Percentiles rank a stretch among this genome's conserved stretches.
Evolutionary conservation across 2,329 filamentous ascomycete species (phyloP).

Genomic region (Sporothrix euskadiensis): DNA sequence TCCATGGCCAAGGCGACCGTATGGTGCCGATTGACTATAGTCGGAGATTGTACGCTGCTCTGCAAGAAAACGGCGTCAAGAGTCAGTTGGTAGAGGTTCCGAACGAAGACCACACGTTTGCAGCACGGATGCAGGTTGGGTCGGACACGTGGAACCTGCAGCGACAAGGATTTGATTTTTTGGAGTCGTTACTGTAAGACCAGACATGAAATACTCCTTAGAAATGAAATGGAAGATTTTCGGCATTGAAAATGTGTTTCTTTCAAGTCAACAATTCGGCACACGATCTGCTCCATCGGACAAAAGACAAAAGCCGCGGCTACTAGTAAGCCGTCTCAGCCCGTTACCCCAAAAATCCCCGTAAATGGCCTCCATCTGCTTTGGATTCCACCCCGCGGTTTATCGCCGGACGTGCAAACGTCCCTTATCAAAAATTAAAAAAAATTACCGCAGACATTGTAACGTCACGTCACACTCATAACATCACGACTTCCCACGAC

Average conservation of each 20-base stretch:
- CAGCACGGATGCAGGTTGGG: not conserved
- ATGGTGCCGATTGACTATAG: not conserved
- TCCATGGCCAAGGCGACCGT: not conserved
- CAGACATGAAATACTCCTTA: too few species aligned
- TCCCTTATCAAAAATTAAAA: too few species aligned
- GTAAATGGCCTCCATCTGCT: not conserved
- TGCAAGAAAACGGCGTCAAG: not conserved
- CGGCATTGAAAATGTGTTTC: too few species aligned
- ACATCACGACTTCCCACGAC: not conserved
- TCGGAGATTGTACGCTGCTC: not conserved
- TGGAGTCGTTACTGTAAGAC: not conserved
- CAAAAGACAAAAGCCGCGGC: slow-evolving; percentile 12
- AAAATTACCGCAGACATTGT: not conserved
- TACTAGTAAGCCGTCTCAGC: not conserved
- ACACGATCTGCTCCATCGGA: not conserved
- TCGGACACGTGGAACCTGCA: slow-evolving; percentile 3
- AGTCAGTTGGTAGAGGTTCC: not conserved
- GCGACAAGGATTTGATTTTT: slow-evolving; percentile 15
- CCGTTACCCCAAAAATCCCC: not conserved
- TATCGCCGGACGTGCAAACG: not conserved
- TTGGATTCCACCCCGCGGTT: not conserved
- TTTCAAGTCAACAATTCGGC: not conserved
- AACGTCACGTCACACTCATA: not conserved
- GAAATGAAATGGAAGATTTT: too few species aligned
- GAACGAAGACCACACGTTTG: slow-evolving; percentile 1